phyloP scores from a whole-genome alignment of 2,329 filamentous ascomycete genomes.

The Knoxdaviesia proteae region DNA sequence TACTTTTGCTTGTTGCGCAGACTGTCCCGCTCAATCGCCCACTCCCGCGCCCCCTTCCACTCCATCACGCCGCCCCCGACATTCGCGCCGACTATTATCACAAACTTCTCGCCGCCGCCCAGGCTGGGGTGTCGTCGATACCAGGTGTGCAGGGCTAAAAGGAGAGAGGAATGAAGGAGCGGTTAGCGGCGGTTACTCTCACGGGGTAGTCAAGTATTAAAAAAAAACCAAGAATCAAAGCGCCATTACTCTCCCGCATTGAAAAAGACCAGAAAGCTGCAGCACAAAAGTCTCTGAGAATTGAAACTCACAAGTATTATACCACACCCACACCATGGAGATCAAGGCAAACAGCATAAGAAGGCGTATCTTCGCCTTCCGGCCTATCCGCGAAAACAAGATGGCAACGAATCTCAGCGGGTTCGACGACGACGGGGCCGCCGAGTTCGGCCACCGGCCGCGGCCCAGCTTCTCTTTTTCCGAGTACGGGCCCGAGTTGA shows the following conservation, averaged over 20 bases:
- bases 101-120: conserved; percentile 75
- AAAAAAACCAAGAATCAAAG: too few relatives aligned
- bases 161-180: too few relatives aligned
- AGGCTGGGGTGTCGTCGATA: conserved; percentile 45
- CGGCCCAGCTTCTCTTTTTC: conserved; percentile 61
- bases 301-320: conserved; percentile 46
- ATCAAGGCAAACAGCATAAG: conserved; percentile 38
- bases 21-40: conserved; percentile 94
- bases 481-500: conserved; percentile 38
- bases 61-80: conserved; percentile 96
- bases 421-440: background rate
- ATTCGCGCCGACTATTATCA: conserved; percentile 85
- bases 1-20: conserved; percentile 90
- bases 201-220: too few relatives aligned
- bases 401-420: conserved; percentile 17
- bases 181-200: too few relatives aligned
- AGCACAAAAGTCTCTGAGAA: too few relatives aligned
- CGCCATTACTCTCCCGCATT: too few relatives aligned
- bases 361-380: conserved; percentile 43
- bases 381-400: conserved; percentile 31
- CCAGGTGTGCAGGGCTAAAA: too few relatives aligned
- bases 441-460: conserved; percentile 19
- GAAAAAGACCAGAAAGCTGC: too few relatives aligned
- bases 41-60: conserved; percentile 92
- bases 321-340: conserved; percentile 42